Evolutionary conservation across 1,284 basidiomycete genomes (phyloP), one percentile per base, ranked within the genome.

Genomic region (Apiotrichum laibachii): DNA sequence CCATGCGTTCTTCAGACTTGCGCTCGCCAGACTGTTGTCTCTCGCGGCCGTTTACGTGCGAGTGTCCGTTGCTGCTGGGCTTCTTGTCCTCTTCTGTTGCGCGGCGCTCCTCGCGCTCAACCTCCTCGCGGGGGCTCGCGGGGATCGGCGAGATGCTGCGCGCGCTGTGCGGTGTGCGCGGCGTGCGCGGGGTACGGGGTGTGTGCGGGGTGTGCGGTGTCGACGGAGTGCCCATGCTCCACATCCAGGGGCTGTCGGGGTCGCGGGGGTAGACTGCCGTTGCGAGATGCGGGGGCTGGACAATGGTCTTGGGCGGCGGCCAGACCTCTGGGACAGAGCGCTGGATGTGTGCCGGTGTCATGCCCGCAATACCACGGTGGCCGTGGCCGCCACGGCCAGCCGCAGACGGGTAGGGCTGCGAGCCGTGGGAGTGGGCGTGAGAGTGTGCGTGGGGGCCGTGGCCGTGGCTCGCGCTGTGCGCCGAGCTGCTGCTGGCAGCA

Each of bases 231-330:
- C 44, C 46, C 19, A 34, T 18, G 33, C 31, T 43, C 65, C 63
- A 61, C 42, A 67, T 34, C 35, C 58, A 59, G 47, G 55, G 59
- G 18, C 56, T 57, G 46, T 71, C 65, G 15, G 69, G 69, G 62
- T 71, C 69, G 22, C 69, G 60, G 10, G 66, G 69, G 53, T 67
- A 71, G 15, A 71, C 66, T 43, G 66, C 63, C 11, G 66, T 68
- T 22, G 63, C 51, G 47, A 64, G 55, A 13, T 46, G 50, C 13
- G 50, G 50, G 50, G 56, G 50, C 42, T 50, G 50, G 18, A 51
- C 62, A 19, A 33, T 40, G 34, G 53, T 45, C 18, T 47, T 22
- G 8, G 67, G 59, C 13, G 64, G 64, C 3, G 66, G 67, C 40
- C 62, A 69, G 12, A 71, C 66, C 19, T 68, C 68, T 0, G 68